Percentiles rank a stretch among this genome's conserved stretches.
phyloP scores from a whole-genome alignment of 176 grass and related monocot species.

The Areca catechu region DNA sequence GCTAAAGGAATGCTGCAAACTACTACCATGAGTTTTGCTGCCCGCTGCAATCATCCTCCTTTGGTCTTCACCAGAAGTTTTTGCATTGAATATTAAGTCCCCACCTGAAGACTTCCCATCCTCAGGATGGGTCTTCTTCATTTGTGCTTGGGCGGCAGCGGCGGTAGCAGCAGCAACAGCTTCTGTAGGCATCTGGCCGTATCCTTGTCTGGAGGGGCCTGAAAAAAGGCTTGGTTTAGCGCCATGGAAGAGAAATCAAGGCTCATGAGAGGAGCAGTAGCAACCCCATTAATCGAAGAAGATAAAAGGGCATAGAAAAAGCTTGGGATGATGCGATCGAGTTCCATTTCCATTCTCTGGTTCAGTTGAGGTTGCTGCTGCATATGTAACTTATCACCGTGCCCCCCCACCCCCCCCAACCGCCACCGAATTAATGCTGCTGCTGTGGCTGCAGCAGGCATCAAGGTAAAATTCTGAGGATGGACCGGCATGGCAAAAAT shows the following conservation, averaged over 20 bases:
- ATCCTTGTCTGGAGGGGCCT: slow-evolving; percentile 67
- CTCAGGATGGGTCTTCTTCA: slow-evolving; percentile 39
- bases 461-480: slow-evolving; percentile 54
- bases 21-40: slow-evolving; percentile 33
- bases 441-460: slow-evolving; percentile 26
- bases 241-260: slow-evolving; percentile 78
- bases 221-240: slow-evolving; percentile 64
- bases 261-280: slow-evolving; percentile 34
- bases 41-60: slow-evolving; percentile 50
- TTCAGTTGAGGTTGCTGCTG: slow-evolving; percentile 43
- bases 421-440: slow-evolving; percentile 16
- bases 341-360: slow-evolving; percentile 63
- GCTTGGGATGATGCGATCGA: slow-evolving; percentile 63
- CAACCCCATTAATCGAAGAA: slow-evolving; percentile 45
- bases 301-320: slow-evolving; percentile 77
- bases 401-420: too few species aligned
- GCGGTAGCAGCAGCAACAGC: too few species aligned
- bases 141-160: slow-evolving; percentile 26
- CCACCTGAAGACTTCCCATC: slow-evolving; percentile 56
- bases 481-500: slow-evolving; percentile 54
- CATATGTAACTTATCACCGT: slow-evolving; percentile 45
- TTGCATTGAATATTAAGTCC: slow-evolving; percentile 43
- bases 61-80: slow-evolving; percentile 32
- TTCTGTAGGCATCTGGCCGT: slow-evolving; percentile 47
- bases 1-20: slow-evolving; percentile 63